A percentile compares a stretch with the other conserved stretches of the same genome.
These are phyloP conservation scores for Puccinia coronata DNA, from an alignment of 1,284 basidiomycete species.

Conservation along the genomic window DNA sequence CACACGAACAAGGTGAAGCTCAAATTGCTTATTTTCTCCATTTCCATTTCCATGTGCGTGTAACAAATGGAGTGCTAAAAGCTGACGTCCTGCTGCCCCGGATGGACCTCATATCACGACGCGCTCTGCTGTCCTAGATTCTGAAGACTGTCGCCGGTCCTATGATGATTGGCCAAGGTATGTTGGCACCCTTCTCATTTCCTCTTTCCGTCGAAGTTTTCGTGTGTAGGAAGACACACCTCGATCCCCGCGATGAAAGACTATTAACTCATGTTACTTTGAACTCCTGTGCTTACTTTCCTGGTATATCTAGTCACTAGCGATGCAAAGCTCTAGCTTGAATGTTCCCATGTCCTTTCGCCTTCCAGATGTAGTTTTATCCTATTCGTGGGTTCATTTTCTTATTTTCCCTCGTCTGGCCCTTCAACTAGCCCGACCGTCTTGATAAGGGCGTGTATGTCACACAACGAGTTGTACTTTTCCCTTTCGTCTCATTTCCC, in stretches of 20 bases:
- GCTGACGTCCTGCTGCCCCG: too few relatives aligned
- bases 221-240: background rate
- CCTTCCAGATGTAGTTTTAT: too few relatives aligned
- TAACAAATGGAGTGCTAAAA: too few relatives aligned
- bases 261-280: background rate
- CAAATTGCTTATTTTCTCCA: background rate
- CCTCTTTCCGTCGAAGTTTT: background rate
- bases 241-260: too few relatives aligned
- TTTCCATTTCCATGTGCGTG: background rate
- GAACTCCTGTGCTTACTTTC: background rate
- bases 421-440: too few relatives aligned
- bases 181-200: background rate
- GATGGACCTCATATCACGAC: too few relatives aligned
- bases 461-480: too few relatives aligned
- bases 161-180: slow-evolving; percentile 33
- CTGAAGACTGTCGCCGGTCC: background rate
- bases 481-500: too few relatives aligned
- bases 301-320: background rate
- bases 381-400: too few relatives aligned
- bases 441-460: too few relatives aligned
- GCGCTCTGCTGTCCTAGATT: background rate
- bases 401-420: too few relatives aligned
- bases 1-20: slow-evolving; percentile 33
- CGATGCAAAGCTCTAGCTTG: background rate
- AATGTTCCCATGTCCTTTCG: too few relatives aligned